Evolutionary conservation across 257 asterid genomes (phyloP).

Genomic region (Solanum piurae): DNA sequence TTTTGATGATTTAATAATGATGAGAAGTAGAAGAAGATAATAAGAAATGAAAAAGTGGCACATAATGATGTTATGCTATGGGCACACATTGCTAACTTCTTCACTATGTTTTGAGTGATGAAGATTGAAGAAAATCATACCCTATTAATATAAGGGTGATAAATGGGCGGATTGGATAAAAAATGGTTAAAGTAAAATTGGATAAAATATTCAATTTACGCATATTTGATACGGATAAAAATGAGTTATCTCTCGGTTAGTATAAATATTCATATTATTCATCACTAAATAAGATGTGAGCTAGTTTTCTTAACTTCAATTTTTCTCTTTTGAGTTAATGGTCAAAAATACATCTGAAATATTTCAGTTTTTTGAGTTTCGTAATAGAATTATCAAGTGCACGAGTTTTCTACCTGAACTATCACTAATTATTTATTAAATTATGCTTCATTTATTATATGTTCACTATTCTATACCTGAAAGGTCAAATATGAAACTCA

Average conservation of each 20-base stretch:
- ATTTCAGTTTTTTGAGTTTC: neutral
- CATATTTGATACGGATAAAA: too few relatives aligned
- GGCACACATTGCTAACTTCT: neutral
- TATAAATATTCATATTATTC: too few relatives aligned
- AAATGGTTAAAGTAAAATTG: fast-evolving
- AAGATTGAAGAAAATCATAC: neutral
- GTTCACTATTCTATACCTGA: too few relatives aligned
- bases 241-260: too few relatives aligned
- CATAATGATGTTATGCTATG: neutral
- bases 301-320: neutral
- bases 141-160: too few relatives aligned
- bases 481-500: neutral
- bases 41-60: neutral
- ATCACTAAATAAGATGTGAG: neutral
- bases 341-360: neutral
- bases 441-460: neutral
- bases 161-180: neutral
- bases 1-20: neutral
- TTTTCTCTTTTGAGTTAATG: too few relatives aligned
- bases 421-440: neutral
- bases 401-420: neutral
- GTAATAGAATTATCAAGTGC: fast-evolving
- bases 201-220: fast-evolving
- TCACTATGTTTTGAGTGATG: neutral
- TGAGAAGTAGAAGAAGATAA: neutral